Evolutionary conservation across 2,329 filamentous ascomycete species (phyloP).

Genomic region (Trichoderma polysporum): DNA sequence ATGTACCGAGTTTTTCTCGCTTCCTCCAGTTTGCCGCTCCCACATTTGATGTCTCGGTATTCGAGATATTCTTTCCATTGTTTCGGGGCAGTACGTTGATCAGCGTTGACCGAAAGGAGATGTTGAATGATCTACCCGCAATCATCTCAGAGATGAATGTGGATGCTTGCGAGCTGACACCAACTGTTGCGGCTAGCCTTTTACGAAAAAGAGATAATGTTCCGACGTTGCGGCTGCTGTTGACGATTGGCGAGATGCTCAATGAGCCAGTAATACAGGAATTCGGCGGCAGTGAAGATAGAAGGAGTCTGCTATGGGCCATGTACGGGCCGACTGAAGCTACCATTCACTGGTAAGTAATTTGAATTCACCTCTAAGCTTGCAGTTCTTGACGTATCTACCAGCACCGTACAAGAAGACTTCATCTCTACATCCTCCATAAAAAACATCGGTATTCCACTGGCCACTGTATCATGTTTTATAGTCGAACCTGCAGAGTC

Average conservation of each 20-base stretch:
- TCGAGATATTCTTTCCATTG: conserved; percentile 90
- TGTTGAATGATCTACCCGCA: conserved; percentile 73
- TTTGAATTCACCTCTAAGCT: neutral
- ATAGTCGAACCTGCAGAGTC: conserved; percentile 53
- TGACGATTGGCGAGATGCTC: conserved; percentile 94
- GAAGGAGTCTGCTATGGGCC: conserved; percentile 71
- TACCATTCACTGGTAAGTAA: conserved; percentile 72
- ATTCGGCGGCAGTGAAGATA: conserved; percentile 62
- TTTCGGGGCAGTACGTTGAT: conserved; percentile 73
- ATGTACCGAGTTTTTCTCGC: conserved; percentile 72
- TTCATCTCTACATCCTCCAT: conserved; percentile 58
- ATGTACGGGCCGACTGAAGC: conserved; percentile 97
- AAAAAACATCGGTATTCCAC: conserved; percentile 71
- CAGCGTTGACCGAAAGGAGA: conserved; percentile 63
- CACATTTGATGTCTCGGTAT: conserved; percentile 92
- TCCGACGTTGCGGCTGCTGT: conserved; percentile 65
- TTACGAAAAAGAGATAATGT: conserved; percentile 66
- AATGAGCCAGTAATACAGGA: conserved; percentile 73
- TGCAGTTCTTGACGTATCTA: neutral
- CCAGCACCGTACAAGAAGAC: conserved; percentile 66
- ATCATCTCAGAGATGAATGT: conserved; percentile 65
- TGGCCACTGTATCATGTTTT: conserved; percentile 79
- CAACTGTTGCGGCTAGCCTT: conserved; percentile 79
- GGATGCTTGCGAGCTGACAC: conserved; percentile 86
- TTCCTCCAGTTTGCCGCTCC: conserved; percentile 92